Evolutionary conservation across 768 basidiomycete species (phyloP), one percentile per base, ranked within the genome.

Genomic region (Podaxis sp.): DNA sequence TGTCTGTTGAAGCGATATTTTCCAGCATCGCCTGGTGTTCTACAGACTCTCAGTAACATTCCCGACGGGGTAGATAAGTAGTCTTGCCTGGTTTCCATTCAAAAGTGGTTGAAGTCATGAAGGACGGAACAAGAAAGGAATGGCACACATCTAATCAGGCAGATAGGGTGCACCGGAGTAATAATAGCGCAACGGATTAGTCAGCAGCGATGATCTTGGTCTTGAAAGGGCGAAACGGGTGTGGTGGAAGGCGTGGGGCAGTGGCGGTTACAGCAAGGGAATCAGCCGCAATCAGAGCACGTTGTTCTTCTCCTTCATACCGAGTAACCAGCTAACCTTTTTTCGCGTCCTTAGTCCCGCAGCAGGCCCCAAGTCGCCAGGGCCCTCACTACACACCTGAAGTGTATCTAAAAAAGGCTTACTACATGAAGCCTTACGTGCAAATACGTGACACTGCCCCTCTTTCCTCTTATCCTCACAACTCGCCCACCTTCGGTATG

Each of bases 1-100:
- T 71, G 73, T 93, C 91, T 2, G 85, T 85, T 11, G 80, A 80
- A 5, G 89, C 90, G 65, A 89, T 85, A 57, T 80, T 77, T 64
- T 87, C 80, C 36, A 93, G 75, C 2, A 86, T 65, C 11, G 72
- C 71, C 64, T 90, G 84, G 67, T 89, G 79, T 64, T 85, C 90
- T 88, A 73, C 51, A 26, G 49, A 38, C 62, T 58, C 61, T 56
- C 15, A 20, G 38, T 51, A 49, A 30, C n/a, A 26, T 20, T 59
- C 20, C 37, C 58, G 4, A 17, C 17, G 44, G 44, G 28, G 24
- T n/a, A 0, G 30, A 30, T 52, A 11, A 30, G 40, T 30, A 20
- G 36, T 40, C 13, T 15, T 54, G 41, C 64, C 64, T 64, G 38
- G 48, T 56, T 64, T 64, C 64, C 64, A 64, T 51, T 60, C 36